Percentiles rank a stretch among this genome's conserved stretches.
Evolutionary conservation across 2,329 filamentous ascomycete genomes (phyloP).

Genomic region (Hymenoscyphus fructigenus): DNA sequence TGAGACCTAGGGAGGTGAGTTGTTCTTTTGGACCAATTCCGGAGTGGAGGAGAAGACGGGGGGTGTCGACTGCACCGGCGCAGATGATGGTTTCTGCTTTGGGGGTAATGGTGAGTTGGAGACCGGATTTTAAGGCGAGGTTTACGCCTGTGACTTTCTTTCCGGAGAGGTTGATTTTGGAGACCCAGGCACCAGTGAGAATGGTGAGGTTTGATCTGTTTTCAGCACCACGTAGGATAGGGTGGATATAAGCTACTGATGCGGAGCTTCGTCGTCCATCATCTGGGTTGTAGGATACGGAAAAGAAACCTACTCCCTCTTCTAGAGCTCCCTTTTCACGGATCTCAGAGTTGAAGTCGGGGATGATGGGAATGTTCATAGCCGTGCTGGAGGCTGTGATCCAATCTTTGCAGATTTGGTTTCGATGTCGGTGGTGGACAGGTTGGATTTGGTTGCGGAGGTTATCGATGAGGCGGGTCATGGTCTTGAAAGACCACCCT

Average conservation of each 20-base stretch:
- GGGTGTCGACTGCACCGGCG: conserved; percentile 40
- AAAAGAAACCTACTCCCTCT: conserved; percentile 85
- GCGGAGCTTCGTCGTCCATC: conserved; percentile 81
- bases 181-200: conserved; percentile 85
- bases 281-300: conserved; percentile 87
- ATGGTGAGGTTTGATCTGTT: conserved; percentile 80
- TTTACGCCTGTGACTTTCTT: conserved; percentile 73
- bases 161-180: conserved; percentile 70
- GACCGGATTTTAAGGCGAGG: conserved; percentile 57
- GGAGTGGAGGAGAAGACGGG: conserved; percentile 41
- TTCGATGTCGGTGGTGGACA: conserved; percentile 80
- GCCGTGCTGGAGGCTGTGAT: conserved; percentile 76
- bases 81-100: conserved; percentile 66
- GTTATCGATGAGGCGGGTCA: conserved; percentile 79
- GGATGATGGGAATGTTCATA: conserved; percentile 75
- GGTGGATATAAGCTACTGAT: conserved; percentile 90
- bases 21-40: conserved; percentile 39
- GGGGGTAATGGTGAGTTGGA: conserved; percentile 56
- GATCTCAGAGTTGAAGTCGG: conserved; percentile 87
- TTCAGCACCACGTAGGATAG: conserved; percentile 81
- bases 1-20: conserved; percentile 36
- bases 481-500: conserved; percentile 83
- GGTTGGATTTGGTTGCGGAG: conserved; percentile 89
- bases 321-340: conserved; percentile 68
- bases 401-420: conserved; percentile 92